Base-by-base conservation (phyloP, 352 stramenopile genomes). In the Elongisporangium prolatum region DNA sequence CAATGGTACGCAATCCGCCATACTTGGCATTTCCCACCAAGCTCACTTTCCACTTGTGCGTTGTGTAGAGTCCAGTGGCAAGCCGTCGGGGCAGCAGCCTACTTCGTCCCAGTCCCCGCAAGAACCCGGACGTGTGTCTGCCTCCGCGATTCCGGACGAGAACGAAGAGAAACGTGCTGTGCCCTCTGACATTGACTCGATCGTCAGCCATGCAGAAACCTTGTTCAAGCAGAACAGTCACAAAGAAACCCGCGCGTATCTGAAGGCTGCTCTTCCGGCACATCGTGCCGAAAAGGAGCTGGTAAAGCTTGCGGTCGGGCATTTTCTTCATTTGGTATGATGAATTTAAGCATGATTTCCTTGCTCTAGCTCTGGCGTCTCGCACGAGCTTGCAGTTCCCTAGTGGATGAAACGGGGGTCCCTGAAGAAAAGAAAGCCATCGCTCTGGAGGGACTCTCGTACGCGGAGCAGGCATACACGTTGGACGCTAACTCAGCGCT, bases 311-410 rank as follows among this genome's bases (percentile, higher is more conserved):
- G 50, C 9, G 17, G 14, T 11, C 21, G 44, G 21, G 4, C 24
- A 16, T 14, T 57, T n/a, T 59, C 17, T 44, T 44, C 9, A 17
- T 44, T 16, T 17, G 34, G 11, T 44, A 13, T 17, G 34, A 13
- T 48, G 54, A 47, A 50, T 20, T 51, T 18, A n/a, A 52, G 38
- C 21, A 28, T 51, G 18, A 10, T 40, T n/a, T n/a, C n/a, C n/a
- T n/a, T n/a, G 34, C 34, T 44, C 10, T 58, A 91, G 79, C 50
- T 88, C 4, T 91, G 82, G 80, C 77, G 80, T 44, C 60, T 86
- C 34, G 74, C 82, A 21, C 75, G 80, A 20, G 70, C 75, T 11
- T 86, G 75, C 62, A 85, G 88, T 57, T 84, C 80, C 44, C 54
- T 89, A 16, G 64, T 84, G 6, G 72, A 86, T n/a, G 73, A 80